Conservation (phyloP, 192 early-diverging fungal species). For the Coemansia sp. region DNA sequence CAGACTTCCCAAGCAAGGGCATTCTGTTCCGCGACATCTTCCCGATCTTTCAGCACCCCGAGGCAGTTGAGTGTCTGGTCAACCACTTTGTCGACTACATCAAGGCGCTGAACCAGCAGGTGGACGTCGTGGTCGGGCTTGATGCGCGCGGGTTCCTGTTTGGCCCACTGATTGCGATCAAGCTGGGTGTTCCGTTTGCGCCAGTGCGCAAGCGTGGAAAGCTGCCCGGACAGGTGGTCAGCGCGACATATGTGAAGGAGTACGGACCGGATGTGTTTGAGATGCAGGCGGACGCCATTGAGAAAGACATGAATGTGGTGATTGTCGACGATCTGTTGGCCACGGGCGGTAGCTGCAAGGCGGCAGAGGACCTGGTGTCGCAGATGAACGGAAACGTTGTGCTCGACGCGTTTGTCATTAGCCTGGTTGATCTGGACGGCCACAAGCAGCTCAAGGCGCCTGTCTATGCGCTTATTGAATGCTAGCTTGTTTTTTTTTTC, state of each 20-base stretch:
- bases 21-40: conserved; percentile 98
- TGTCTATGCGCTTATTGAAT: conserved; percentile 82
- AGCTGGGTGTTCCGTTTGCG: conserved; percentile 86
- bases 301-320: conserved; percentile 81
- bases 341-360: conserved; percentile 82
- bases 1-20: conserved; percentile 84
- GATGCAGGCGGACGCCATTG: conserved; percentile 79
- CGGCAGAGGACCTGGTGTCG: conserved; percentile 79
- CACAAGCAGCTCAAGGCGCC: conserved; percentile 75
- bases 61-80: conserved; percentile 87
- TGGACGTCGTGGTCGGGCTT: conserved; percentile 91
- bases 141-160: conserved; percentile 98
- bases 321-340: conserved; percentile 97
- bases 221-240: conserved; percentile 76
- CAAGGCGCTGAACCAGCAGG: conserved; percentile 61
- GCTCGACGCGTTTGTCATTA: conserved; percentile 91
- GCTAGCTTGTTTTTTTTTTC: conserved; percentile 6
- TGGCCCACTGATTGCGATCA: conserved; percentile 86
- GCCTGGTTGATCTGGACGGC: conserved; percentile 85
- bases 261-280: conserved; percentile 97
- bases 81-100: conserved; percentile 84
- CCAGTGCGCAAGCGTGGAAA: conserved; percentile 97
- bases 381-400: conserved; percentile 71
- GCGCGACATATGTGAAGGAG: conserved; percentile 86
- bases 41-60: conserved; percentile 93